Base-by-base conservation (phyloP, 2,329 filamentous ascomycete genomes). In the Arthrobotrys sphaeroides region DNA sequence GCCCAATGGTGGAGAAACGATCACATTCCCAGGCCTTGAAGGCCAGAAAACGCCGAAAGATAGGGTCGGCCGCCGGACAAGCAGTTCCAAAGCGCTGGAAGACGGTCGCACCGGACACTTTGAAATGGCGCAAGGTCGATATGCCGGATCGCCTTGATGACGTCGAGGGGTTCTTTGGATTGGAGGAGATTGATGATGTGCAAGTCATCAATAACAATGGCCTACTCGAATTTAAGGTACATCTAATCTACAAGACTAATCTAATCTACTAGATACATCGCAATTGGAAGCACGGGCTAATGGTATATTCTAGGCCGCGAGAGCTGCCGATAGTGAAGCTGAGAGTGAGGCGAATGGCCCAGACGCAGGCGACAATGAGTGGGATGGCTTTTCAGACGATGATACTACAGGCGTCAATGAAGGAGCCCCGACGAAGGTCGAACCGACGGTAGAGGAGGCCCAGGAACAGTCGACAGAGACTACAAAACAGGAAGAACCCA, bases 141-240 rank as follows among this genome's bases (percentile, higher is more conserved):
- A 84, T 90, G 79, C 92, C 92, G 5, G 91, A 94, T 80, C 89
- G 91, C 81, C 85, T 94, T 79, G 89, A 94, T 49, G 92, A 97
- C 83, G 92, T 92, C n/a, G 93, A 96, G 78, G 95, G 95, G 0
- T 97, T 99, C 82, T 96, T 90, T 79, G 93, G 92, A 0, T 84
- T 99, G 1, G 93, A 99, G 80, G 94, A 98, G 80, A 90, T 98
- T 51, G 92, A 96, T 13, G 93, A 92, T 60, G 92, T 99, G 0
- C 91, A 97, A 28, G 86, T 99, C n/a, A 85, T 96, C 43, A 88
- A 87, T 77, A 86, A 90, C 28, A 89, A 88, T 5, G 85, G 84
- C 36, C 79, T 82, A 38, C 65, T 85, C 42, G 81, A 81, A 66
- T 85, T 84, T 77, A 83, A 82, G 81, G 84, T 84, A 80, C 62